Percentiles rank a stretch among this genome's conserved stretches.
Conservation (phyloP, 73 alveolate species). For the Tetrahymena borealis region DNA sequence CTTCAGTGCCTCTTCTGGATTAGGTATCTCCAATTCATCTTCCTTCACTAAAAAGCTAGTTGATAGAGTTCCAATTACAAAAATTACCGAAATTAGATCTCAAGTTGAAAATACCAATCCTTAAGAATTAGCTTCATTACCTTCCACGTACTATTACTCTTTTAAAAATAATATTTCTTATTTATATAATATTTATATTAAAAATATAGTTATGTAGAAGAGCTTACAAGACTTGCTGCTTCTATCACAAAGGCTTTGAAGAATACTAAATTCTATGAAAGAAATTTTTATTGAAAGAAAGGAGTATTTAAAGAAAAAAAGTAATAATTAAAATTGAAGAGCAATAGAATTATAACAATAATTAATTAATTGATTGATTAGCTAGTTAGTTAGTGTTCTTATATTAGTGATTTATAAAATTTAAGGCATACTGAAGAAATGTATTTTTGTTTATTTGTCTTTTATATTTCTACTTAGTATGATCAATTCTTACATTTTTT, state of each 20-base stretch:
- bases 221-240: not conserved
- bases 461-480: too few relatives aligned
- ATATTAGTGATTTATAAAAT: too few relatives aligned
- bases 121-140: not conserved
- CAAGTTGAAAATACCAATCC: not conserved
- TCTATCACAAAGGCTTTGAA: not conserved
- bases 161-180: not conserved
- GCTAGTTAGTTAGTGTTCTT: too few relatives aligned
- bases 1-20: not conserved
- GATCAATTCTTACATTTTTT: too few relatives aligned
- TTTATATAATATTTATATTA: not conserved
- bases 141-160: not conserved
- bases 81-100: not conserved
- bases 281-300: not conserved
- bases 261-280: not conserved
- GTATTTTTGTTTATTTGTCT: too few relatives aligned
- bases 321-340: not conserved
- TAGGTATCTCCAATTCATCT: not conserved
- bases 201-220: not conserved
- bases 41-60: not conserved
- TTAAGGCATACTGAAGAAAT: too few relatives aligned
- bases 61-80: not conserved
- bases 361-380: too few relatives aligned
- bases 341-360: not conserved
- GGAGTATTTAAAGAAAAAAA: not conserved